These are phyloP conservation scores for Calycina marina DNA, from an alignment of 2,329 filamentous ascomycete species.

Conservation along the genomic window DNA sequence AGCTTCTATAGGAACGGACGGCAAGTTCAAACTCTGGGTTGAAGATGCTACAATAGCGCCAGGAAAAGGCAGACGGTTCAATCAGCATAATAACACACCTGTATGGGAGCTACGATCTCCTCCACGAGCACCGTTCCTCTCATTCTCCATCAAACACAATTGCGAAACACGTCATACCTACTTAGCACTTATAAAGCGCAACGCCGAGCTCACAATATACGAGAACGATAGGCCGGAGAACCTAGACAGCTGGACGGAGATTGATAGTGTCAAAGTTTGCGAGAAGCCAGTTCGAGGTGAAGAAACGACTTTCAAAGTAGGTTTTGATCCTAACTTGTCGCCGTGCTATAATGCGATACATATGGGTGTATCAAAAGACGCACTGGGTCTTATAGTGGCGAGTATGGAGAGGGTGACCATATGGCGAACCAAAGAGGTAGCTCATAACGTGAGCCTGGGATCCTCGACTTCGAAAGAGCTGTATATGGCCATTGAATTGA, in stretches of 20 bases:
- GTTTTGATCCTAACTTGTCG: conserved; percentile 78
- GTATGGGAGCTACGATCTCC: conserved; percentile 24
- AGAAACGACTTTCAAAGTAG: conserved; percentile 73
- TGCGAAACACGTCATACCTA: conserved; percentile 70
- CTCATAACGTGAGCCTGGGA: conserved; percentile 34
- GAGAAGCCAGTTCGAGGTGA: conserved; percentile 61
- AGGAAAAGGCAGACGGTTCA: conserved; percentile 65
- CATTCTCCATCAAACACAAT: conserved; percentile 72
- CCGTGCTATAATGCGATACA: conserved; percentile 63
- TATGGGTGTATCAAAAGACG: conserved; percentile 68
- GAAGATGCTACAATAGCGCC: conserved; percentile 73
- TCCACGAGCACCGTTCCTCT: conserved; percentile 41
- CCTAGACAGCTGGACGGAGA: conserved; percentile 56
- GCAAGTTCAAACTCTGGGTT: conserved; percentile 82
- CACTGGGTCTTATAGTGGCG: conserved; percentile 69
- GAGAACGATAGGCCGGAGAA: conserved; percentile 79
- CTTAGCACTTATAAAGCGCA: conserved; percentile 70
- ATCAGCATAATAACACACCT: conserved; percentile 50
- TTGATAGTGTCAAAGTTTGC: conserved; percentile 67
- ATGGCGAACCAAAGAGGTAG: conserved; percentile 57
- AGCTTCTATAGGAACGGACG: conserved; percentile 78
- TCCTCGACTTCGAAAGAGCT: conserved; percentile 56
- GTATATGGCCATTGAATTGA: conserved; percentile 67
- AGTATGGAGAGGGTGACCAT: conserved; percentile 73
- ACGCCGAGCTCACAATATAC: conserved; percentile 65